These are phyloP conservation scores for Aspergillus ruber DNA, from an alignment of 2,329 filamentous ascomycete genomes.

Conservation along the genomic window DNA sequence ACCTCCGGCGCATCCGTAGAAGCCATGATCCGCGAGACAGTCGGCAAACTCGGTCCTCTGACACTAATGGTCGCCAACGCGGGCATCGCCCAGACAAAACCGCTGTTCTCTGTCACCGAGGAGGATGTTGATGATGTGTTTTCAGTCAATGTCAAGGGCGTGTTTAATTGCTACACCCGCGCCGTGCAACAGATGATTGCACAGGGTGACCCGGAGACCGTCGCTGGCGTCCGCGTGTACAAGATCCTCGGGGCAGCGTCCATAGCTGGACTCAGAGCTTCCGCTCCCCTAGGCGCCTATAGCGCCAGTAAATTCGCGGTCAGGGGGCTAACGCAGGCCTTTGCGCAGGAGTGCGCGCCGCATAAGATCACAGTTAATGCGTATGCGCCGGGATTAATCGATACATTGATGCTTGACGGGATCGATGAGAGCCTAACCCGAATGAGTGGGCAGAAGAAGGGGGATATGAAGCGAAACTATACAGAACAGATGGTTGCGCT, in stretches of 20 bases:
- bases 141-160: conserved; percentile 58
- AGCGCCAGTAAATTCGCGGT: conserved; percentile 61
- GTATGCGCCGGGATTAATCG: conserved; percentile 63
- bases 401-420: conserved; percentile 62
- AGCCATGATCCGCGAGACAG: conserved; percentile 46
- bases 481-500: conserved; percentile 50
- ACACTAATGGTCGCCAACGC: conserved; percentile 55
- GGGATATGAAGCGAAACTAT: conserved; percentile 52
- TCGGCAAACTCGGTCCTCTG: conserved; percentile 47
- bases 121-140: conserved; percentile 56
- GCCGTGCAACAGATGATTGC: conserved; percentile 61
- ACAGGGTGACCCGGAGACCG: conserved; percentile 43
- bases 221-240: conserved; percentile 19
- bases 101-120: conserved; percentile 51
- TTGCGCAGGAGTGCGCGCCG: conserved; percentile 59
- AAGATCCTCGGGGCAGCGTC: conserved; percentile 50
- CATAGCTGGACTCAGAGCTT: conserved; percentile 57
- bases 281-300: conserved; percentile 56
- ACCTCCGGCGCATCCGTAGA: conserved; percentile 50
- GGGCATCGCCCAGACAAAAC: conserved; percentile 54
- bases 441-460: conserved; percentile 45
- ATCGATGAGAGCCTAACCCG: conserved; percentile 57
- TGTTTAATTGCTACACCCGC: conserved; percentile 58
- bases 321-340: conserved; percentile 58
- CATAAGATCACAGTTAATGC: conserved; percentile 62